Evolutionary conservation across 257 asterid genomes (phyloP), one percentile per base, ranked within the genome.

Genomic region (Lycium barbarum): DNA sequence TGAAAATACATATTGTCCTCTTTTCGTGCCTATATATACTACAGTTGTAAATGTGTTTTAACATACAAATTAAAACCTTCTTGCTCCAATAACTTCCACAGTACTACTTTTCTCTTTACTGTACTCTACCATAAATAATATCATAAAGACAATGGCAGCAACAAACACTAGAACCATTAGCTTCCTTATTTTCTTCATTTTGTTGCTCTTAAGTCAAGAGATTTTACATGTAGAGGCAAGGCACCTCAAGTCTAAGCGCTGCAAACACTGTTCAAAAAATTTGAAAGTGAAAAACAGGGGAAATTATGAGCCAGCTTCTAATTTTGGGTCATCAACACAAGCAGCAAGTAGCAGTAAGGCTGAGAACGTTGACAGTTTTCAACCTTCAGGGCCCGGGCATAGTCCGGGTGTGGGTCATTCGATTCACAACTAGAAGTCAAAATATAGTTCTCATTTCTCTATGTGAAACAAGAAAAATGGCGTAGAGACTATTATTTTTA

Each of bases 381-480:
- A 88, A 7, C 90, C 90, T 33, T 84, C 89, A 5, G 73, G 79
- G 9, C 89, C 91, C 3, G 90, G 91, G 47, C 88, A 59, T 40
- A 89, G 91, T 80, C 91, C 91, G 6, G 90, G 91, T 7, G 83
- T 87, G 5, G 90, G 91, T 58, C 91, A 89, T 66, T 87, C 86
- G 3, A 33, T 89, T 26, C 86, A 87, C 4, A 63, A 80, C 35
- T 87, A 83, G 62, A 18, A 76, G 26, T 22, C 45, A 76, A 6
- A 45, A 74, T 22, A 14, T 3, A 12, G 43, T 49, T 12, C 11
- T 76, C 1, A 14, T 13, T 76, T 51, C 47, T 20, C 11, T 74
- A 3, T 74, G 61, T 22, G 61, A 49, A 74, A 20, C 43, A 47
- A 49, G 61, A 6, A 74, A 45, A 73, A 20, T 45, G 40, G 40